These are phyloP conservation scores for Trichosporon coremiiforme DNA, from an alignment of 1,284 basidiomycete genomes.

Conservation along the genomic window DNA sequence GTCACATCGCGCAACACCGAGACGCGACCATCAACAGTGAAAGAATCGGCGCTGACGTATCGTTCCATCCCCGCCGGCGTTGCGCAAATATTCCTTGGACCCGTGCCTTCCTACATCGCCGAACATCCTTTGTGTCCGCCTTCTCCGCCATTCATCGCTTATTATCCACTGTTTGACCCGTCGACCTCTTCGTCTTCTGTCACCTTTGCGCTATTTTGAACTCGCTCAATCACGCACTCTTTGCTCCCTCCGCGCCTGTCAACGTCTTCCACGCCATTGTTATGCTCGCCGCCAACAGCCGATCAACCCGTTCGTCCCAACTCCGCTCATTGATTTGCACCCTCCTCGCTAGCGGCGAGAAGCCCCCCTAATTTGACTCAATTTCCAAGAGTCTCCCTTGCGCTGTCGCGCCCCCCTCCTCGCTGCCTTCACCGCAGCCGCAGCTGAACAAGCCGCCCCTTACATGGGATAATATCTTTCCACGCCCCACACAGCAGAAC, in stretches of 20 bases:
- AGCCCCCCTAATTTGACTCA: slow-evolving; percentile 54
- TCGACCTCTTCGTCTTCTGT: neutral
- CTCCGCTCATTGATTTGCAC: slow-evolving; percentile 52
- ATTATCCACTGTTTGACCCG: neutral
- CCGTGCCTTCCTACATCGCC: neutral
- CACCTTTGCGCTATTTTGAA: slow-evolving; percentile 6
- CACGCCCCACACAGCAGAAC: neutral
- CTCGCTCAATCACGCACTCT: too few species aligned
- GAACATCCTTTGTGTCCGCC: slow-evolving; percentile 3
- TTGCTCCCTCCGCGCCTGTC: neutral
- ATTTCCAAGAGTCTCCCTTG: slow-evolving; percentile 10
- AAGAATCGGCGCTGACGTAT: slow-evolving; percentile 14
- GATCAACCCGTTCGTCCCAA: slow-evolving; percentile 43
- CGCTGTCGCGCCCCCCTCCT: slow-evolving; percentile 19
- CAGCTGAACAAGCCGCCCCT: slow-evolving; percentile 7
- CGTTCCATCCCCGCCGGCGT: neutral
- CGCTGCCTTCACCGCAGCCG: slow-evolving; percentile 26
- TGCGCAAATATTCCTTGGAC: slow-evolving; percentile 17
- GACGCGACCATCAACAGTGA: neutral
- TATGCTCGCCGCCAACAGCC: slow-evolving; percentile 35
- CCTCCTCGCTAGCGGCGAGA: slow-evolving; percentile 51
- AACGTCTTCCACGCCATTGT: slow-evolving; percentile 15
- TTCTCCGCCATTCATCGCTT: neutral
- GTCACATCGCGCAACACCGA: neutral
- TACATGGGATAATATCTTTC: slow-evolving; percentile 39